phyloP scores from a whole-genome alignment of 176 grass and related monocot species.

The Melocanna baccifera region DNA sequence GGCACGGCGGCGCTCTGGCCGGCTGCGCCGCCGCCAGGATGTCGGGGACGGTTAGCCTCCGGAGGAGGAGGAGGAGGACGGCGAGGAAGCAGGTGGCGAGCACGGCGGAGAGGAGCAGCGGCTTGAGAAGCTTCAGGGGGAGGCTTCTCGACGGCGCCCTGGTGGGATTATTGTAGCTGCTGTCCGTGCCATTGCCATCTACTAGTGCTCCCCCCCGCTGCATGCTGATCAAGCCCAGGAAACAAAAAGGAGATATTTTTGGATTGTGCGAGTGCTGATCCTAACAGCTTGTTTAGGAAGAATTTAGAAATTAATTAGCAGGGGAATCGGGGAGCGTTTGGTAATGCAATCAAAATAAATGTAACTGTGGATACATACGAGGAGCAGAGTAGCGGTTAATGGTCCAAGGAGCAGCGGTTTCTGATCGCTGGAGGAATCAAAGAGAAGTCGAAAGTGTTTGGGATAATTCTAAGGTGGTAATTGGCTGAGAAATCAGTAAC shows the following conservation, averaged over 20 bases:
- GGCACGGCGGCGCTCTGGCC: not conserved
- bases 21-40: not conserved
- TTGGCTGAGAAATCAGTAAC: not conserved
- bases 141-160: slow-evolving; percentile 21
- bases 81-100: slow-evolving; percentile 37
- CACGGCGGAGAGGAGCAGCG: slow-evolving; percentile 35
- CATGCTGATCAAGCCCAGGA: slow-evolving; percentile 6
- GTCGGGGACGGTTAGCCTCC: slow-evolving; percentile 16
- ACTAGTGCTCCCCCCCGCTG: not conserved
- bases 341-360: not conserved
- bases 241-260: slow-evolving; percentile 5
- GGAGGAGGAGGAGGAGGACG: slow-evolving; percentile 16
- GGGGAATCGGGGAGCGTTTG: not conserved
- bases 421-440: not conserved
- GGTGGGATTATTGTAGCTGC: not conserved
- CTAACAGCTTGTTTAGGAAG: not conserved
- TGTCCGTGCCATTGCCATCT: slow-evolving; percentile 23
- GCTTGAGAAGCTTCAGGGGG: slow-evolving; percentile 35
- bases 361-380: not conserved
- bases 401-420: not conserved
- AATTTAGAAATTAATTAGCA: not conserved
- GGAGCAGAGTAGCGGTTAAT: not conserved
- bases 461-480: not conserved
- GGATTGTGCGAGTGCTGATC: not conserved
- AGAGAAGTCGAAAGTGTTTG: not conserved